A percentile compares a stretch with the other conserved stretches of the same genome.
Conservation (phyloP, 495 filamentous ascomycete species). For the Stereocaulon alpinum region DNA sequence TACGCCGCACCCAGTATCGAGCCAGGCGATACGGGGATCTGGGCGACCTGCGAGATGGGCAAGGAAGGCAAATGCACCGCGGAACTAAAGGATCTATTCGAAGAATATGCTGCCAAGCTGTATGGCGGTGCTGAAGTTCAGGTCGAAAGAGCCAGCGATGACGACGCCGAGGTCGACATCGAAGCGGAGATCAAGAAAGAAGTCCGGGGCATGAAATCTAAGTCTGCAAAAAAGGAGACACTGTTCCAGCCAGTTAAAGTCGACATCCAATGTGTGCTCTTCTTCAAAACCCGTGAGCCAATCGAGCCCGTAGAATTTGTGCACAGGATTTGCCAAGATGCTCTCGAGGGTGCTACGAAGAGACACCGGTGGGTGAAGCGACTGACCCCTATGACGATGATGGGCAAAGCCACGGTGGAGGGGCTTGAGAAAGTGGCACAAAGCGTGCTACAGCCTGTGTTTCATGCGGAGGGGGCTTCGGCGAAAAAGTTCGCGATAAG, state of each 20-base stretch:
- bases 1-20: slow-evolving; percentile 37
- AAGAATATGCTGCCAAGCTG: slow-evolving; percentile 35
- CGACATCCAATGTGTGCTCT: slow-evolving; percentile 61
- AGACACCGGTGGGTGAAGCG: slow-evolving; percentile 69
- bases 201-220: slow-evolving; percentile 51
- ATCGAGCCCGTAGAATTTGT: slow-evolving; percentile 77
- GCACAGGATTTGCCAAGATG: slow-evolving; percentile 60
- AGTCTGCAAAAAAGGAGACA: slow-evolving; percentile 31
- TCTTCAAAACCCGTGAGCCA: slow-evolving; percentile 54
- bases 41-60: slow-evolving; percentile 75
- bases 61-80: slow-evolving; percentile 66
- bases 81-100: slow-evolving; percentile 65
- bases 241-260: slow-evolving; percentile 56
- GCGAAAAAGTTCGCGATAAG: slow-evolving; percentile 76
- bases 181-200: slow-evolving; percentile 76
- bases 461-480: slow-evolving; percentile 46
- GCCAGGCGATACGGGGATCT: slow-evolving; percentile 74
- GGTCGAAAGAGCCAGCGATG: slow-evolving; percentile 17
- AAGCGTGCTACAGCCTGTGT: slow-evolving; percentile 60
- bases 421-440: slow-evolving; percentile 63
- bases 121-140: slow-evolving; percentile 32
- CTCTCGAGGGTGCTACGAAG: slow-evolving; percentile 41
- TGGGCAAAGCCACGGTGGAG: slow-evolving; percentile 67
- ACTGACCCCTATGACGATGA: slow-evolving; percentile 66
- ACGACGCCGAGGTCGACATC: slow-evolving; percentile 53